A percentile compares a stretch with the other conserved stretches of the same genome.
Evolutionary conservation across 352 stramenopile species (phyloP).

Genomic region (Pythium myriotylum): DNA sequence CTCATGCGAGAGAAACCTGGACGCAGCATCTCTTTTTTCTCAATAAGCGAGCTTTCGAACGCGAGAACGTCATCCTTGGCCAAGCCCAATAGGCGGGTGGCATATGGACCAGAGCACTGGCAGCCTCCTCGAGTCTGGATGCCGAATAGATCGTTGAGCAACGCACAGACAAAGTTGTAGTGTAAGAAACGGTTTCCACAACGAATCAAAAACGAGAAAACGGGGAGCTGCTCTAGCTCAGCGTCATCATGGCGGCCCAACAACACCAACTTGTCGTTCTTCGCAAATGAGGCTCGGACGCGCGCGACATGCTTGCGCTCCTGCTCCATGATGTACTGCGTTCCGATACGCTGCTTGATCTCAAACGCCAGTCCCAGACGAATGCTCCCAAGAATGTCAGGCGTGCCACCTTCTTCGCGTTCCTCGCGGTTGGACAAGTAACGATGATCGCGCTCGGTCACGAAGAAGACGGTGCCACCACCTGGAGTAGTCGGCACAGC

Average conservation of each 20-base stretch:
- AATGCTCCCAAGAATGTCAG: slow-evolving; percentile 91
- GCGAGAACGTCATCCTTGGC: slow-evolving; percentile 48
- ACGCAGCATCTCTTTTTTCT: slow-evolving; percentile 89
- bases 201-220: slow-evolving; percentile 93
- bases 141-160: slow-evolving; percentile 97
- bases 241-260: slow-evolving; percentile 50
- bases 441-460: slow-evolving; percentile 43
- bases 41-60: slow-evolving; percentile 82
- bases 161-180: slow-evolving; percentile 95
- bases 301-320: slow-evolving; percentile 33
- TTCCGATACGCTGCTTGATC: slow-evolving; percentile 66
- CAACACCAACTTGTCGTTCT: slow-evolving; percentile 72
- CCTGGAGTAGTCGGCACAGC: slow-evolving; percentile 41
- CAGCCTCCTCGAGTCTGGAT: slow-evolving; percentile 83
- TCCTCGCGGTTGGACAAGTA: slow-evolving; percentile 90
- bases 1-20: slow-evolving; percentile 93
- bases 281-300: slow-evolving; percentile 32
- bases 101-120: slow-evolving; percentile 88
- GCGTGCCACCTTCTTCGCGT: slow-evolving; percentile 95
- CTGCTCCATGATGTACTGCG: slow-evolving; percentile 37
- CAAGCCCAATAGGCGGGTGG: slow-evolving; percentile 90
- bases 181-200: slow-evolving; percentile 88
- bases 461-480: slow-evolving; percentile 49
- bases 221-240: slow-evolving; percentile 57
- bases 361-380: slow-evolving; percentile 88